Evolutionary conservation across 2,329 filamentous ascomycete species (phyloP), one percentile per base, ranked within the genome.

Genomic region (Aspergillus ibericus): DNA sequence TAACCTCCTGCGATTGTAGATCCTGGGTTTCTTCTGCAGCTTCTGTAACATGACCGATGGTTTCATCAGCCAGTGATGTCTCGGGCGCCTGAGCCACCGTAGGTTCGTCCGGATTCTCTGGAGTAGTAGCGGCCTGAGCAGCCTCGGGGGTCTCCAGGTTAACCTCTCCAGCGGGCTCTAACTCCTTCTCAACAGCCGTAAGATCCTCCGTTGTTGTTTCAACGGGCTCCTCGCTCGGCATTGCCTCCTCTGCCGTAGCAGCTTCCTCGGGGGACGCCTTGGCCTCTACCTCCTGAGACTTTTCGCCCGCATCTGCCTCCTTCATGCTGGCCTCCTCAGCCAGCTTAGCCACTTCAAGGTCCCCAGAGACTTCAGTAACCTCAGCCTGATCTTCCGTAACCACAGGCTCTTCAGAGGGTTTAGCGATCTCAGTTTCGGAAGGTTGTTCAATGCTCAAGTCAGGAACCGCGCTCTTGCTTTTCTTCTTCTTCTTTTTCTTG

Each of bases 401-500:
- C 7, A 16, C 12, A 53, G 15, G 8, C 16, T 57, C 47, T 22
- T 32, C 36, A 40, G 47, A 44, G 16, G 36, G 10, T 47, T 55
- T 53, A 12, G 25, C 27, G n/a, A 42, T 10, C 27, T 56, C 25
- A 6, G 54, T 46, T 15, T 27, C 42, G 16, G 18, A 16, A 5
- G 52, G 36, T 7, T 46, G 57, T 56, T 59, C 58, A 50, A 27
- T 36, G n/a, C 15, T 27, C 20, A 65, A 60, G 12, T 60, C 59
- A 8, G 35, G 9, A 22, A 36, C 35, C 18, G 59, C 48, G 16
- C 36, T 34, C 55, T 61, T 61, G 51, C 53, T 60, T 47, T 60
- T 63, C 44, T 63, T 68, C 40, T 62, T 63, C 53, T 66, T 68
- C 53, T 71, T 70, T 52, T 69, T 70, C 61, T 72, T 72, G 5